Base-by-base conservation (phyloP, 1,284 basidiomycete genomes). In the Microbotryum lychnidis-dioicae region DNA sequence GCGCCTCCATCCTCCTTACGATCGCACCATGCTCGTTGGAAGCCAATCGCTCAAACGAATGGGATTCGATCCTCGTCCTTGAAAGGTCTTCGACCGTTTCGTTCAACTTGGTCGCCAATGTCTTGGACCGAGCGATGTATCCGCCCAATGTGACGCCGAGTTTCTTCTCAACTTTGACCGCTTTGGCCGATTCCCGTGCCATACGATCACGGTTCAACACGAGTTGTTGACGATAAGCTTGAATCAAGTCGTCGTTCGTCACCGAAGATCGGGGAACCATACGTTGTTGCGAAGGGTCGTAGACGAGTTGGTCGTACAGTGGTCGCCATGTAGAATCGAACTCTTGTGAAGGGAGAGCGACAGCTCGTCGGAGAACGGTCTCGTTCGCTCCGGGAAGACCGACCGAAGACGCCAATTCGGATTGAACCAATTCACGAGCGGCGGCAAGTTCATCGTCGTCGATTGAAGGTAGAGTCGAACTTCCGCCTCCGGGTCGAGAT, bases 141-240 rank as follows among this genome's bases (percentile, higher is more conserved):
- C 96, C 96, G 48, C 92, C 93, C 8, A 98, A 81, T 25, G 84
- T 82, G 67, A 94, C 84, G 16, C 79, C 82, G 21, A 98, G 83
- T 76, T 91, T 93, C 82, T 94, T 97, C 79, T 98, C 96, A 6
- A 82, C 76, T 78, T 97, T 99, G 48, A 83, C 77, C 0, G 89
- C 87, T 71, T 87, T 88, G 53, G 80, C 81, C 0, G 90, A 89
- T 71, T 90, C 87, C 70, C 83, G 84, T n/a, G 84, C 77, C 85
- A 99, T 91, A 51, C 78, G 76, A n/a, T 85, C 84, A 27, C 86
- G 83, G 59, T 80, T 80, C 49, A 83, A 78, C 14, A 83, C 80
- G 57, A 97, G 79, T 54, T 86, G 76, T 8, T 79, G 73, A 0
- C 78, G 74, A 70, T 87, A 86, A 0, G 89, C 90, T 1, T 80